A percentile compares a stretch with the other conserved stretches of the same genome.
Evolutionary conservation across 2,329 filamentous ascomycete genomes (phyloP).

Genomic region (Falciphora oryzae): DNA sequence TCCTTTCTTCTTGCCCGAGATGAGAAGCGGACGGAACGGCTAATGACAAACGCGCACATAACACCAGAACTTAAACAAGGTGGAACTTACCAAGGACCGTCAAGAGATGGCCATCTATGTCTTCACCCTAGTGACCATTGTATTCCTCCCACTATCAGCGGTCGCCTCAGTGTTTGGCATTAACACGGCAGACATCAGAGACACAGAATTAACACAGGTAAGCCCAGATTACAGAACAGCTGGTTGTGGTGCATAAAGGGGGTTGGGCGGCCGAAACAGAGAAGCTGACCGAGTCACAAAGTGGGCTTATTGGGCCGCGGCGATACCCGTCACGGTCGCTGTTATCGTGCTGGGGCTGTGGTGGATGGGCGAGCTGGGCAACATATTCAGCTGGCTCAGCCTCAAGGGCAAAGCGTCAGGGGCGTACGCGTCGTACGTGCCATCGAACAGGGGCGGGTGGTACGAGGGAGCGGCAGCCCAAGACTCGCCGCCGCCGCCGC

Average conservation of each 20-base stretch:
- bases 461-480: neutral
- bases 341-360: slow-evolving; percentile 35
- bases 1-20: neutral
- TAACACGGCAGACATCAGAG: slow-evolving; percentile 45
- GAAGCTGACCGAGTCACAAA: slow-evolving; percentile 17
- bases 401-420: neutral
- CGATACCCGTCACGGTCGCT: slow-evolving; percentile 38
- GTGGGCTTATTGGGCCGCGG: slow-evolving; percentile 45
- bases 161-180: slow-evolving; percentile 47
- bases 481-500: neutral
- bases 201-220: slow-evolving; percentile 35
- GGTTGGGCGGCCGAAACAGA: neutral
- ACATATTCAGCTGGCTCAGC: slow-evolving; percentile 12
- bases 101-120: slow-evolving; percentile 43
- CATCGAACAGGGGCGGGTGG: neutral
- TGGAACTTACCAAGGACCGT: slow-evolving; percentile 35
- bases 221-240: neutral
- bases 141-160: slow-evolving; percentile 41
- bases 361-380: slow-evolving; percentile 38
- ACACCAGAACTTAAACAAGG: slow-evolving; percentile 27
- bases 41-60: neutral
- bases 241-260: neutral
- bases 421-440: neutral
- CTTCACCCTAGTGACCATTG: slow-evolving; percentile 43
- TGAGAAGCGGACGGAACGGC: neutral